phyloP scores from a whole-genome alignment of 1,139 yeast species.

The Pichia sp. region DNA sequence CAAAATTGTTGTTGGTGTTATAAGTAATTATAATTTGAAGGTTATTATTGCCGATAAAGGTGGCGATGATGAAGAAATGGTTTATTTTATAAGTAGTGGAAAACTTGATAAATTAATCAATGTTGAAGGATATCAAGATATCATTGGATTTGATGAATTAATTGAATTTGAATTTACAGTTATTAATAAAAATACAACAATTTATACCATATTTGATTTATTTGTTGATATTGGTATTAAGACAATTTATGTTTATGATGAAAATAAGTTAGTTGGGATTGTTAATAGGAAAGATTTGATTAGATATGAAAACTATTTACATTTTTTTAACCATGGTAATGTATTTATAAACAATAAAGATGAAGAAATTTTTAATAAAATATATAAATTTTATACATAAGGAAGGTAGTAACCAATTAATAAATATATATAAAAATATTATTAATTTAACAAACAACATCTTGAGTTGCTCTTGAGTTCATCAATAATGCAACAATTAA shows the following conservation, averaged over 20 bases:
- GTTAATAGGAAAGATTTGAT: constrained; percentile 64
- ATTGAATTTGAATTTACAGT: constrained; percentile 62
- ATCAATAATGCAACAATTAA: constrained; percentile 94
- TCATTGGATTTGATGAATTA: constrained; percentile 31
- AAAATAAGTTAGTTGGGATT: constrained; percentile 50
- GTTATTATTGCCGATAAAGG: not conserved
- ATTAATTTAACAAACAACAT: constrained; percentile 59
- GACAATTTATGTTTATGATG: constrained; percentile 58
- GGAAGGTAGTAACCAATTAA: not conserved
- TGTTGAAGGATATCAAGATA: constrained; percentile 10
- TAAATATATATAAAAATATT: not conserved
- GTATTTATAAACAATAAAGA: constrained; percentile 21
- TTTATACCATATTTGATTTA: constrained; percentile 60
- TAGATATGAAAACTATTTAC: constrained; percentile 39
- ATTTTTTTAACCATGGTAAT: constrained; percentile 23
- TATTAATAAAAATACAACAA: constrained; percentile 46
- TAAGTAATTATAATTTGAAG: not conserved
- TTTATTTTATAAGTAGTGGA: constrained; percentile 17
- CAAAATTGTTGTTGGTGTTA: constrained; percentile 5
- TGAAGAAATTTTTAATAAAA: constrained; percentile 14
- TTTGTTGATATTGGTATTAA: constrained; percentile 81
- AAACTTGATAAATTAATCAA: constrained; percentile 10
- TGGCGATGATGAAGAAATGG: constrained; percentile 3
- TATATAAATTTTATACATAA: constrained; percentile 10
- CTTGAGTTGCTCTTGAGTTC: constrained; percentile 96